phyloP scores from a whole-genome alignment of 352 stramenopile species.

The Nothophytophthora sp. region DNA sequence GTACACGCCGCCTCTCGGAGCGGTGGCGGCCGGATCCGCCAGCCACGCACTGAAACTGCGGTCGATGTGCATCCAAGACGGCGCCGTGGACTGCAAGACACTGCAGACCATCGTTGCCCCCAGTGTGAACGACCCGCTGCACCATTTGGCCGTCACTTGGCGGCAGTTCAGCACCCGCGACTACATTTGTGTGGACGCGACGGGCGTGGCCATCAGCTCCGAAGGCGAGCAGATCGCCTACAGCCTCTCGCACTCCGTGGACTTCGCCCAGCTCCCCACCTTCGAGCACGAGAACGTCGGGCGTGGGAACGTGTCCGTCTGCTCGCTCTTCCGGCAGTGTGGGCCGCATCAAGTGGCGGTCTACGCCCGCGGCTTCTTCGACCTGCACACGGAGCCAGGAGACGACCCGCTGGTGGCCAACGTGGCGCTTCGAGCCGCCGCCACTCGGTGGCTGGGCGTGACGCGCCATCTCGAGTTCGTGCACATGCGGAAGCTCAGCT shows the following conservation, averaged over 20 bases:
- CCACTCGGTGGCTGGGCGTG: background rate
- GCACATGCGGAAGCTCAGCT: background rate
- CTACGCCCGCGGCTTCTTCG: slow-evolving; percentile 30
- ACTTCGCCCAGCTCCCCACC: slow-evolving; percentile 35
- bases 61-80: slow-evolving; percentile 41
- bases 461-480: background rate
- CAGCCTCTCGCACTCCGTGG: slow-evolving; percentile 49
- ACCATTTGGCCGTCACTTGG: slow-evolving; percentile 45
- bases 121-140: slow-evolving; percentile 28
- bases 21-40: slow-evolving; percentile 18
- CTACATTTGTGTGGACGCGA: slow-evolving; percentile 45
- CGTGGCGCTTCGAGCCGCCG: background rate
- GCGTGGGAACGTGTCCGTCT: slow-evolving; percentile 32
- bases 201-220: slow-evolving; percentile 18
- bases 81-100: slow-evolving; percentile 26
- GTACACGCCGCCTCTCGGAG: no score
- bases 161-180: slow-evolving; percentile 26
- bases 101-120: slow-evolving; percentile 14
- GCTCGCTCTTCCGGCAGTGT: slow-evolving; percentile 25
- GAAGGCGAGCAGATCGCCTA: slow-evolving; percentile 37
- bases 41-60: slow-evolving; percentile 34
- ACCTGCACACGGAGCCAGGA: slow-evolving; percentile 10
- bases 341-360: slow-evolving; percentile 21
- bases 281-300: slow-evolving; percentile 27
- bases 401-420: background rate